Percentiles rank a stretch among this genome's conserved stretches.
Evolutionary conservation across 495 filamentous ascomycete genomes (phyloP).

Genomic region (Penicillium bialowiezense): DNA sequence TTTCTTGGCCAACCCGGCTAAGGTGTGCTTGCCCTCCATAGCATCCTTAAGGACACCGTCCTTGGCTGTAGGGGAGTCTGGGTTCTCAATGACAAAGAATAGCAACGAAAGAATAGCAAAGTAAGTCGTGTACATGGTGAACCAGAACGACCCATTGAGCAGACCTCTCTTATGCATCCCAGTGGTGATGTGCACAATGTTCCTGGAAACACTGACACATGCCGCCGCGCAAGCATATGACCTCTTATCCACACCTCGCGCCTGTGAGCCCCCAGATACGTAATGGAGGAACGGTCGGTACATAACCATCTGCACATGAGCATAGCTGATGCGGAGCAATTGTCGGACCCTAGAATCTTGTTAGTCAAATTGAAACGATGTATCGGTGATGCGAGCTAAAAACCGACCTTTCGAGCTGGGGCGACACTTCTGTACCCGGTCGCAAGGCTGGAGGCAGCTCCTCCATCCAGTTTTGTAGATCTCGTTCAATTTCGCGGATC

Average conservation of each 20-base stretch:
- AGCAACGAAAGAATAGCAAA: constrained; percentile 88
- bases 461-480: constrained; percentile 83
- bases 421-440: constrained; percentile 69
- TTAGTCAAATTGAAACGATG: constrained; percentile 1
- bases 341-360: constrained; percentile 66
- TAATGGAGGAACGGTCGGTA: constrained; percentile 97
- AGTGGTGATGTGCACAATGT: constrained; percentile 87
- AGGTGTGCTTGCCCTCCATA: constrained; percentile 74
- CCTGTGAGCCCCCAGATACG: constrained; percentile 66
- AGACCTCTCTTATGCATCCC: constrained; percentile 83
- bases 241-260: constrained; percentile 73
- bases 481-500: constrained; percentile 85
- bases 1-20: constrained; percentile 71
- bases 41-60: constrained; percentile 80
- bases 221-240: constrained; percentile 92
- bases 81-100: constrained; percentile 89
- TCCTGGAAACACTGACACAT: constrained; percentile 85
- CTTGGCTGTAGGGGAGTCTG: constrained; percentile 68
- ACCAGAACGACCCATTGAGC: constrained; percentile 92
- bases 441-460: constrained; percentile 69
- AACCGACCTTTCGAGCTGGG: constrained; percentile 71
- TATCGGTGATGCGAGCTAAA: neutral
- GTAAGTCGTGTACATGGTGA: constrained; percentile 93
- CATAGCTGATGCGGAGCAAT: constrained; percentile 80
- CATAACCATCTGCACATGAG: constrained; percentile 91